Conservation (phyloP, 306 rosid species). For the Malus fusca region DNA sequence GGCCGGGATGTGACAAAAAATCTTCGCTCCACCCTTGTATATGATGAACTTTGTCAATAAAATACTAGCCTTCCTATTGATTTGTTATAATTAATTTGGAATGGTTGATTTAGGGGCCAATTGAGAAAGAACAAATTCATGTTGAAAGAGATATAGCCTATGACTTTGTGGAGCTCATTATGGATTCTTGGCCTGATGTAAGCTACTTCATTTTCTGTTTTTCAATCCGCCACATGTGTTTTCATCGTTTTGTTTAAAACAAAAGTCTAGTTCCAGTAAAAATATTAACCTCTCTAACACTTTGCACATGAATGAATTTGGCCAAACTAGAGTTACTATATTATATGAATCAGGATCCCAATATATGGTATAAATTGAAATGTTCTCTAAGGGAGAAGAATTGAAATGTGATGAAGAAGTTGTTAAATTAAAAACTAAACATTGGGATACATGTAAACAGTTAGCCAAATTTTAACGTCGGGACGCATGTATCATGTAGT, state of each 20-base stretch:
- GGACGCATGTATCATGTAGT: background rate
- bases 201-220: conserved; percentile 23
- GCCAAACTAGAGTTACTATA: background rate
- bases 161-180: conserved; percentile 81
- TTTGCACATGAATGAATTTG: background rate
- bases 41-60: no score
- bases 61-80: background rate
- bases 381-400: no score
- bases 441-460: background rate
- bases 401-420: background rate
- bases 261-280: background rate
- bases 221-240: background rate
- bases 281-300: background rate
- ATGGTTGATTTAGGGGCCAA: conserved; percentile 67
- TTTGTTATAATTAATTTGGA: conserved; percentile 17
- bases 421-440: background rate
- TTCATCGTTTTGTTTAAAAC: background rate
- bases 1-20: no score
- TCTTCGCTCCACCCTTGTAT: no score
- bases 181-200: conserved; percentile 88
- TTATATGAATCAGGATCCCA: background rate
- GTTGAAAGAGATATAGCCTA: conserved; percentile 90
- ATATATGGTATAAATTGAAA: background rate
- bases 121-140: conserved; percentile 94
- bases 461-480: background rate